Evolutionary conservation across 2,329 filamentous ascomycete genomes (phyloP), one percentile per base, ranked within the genome.

Genomic region (Sclerotinia subarctica): DNA sequence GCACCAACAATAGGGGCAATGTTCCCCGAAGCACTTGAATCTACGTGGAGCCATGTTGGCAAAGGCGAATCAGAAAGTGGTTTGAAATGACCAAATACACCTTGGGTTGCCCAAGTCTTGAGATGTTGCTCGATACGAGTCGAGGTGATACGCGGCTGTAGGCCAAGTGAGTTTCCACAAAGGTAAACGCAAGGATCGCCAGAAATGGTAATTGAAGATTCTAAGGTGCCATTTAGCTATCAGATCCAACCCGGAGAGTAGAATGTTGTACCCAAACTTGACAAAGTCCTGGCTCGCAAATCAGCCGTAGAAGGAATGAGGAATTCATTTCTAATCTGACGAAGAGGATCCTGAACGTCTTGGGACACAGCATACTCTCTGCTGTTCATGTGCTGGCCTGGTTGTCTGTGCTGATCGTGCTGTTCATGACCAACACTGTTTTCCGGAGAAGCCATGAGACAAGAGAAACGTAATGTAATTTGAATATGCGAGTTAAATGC

Each of bases 111-210:
- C 91, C 91, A 94, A 35, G 90, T 90, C 49, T 85, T 82, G 42
- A 94, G 83, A 75, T 93, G 92, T 66, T 88, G 84, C 69, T 86
- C 82, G 73, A 94, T 83, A 68, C 91, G 89, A 51, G 83, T 82
- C 51, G 83, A 82, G 1, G 88, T 90, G 67, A 84, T 82, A 70
- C 83, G 85, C 56, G 91, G 91, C 76, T 94, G 91, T 21, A 93
- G 82, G 32, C 91, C 91, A 5, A 94, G 82, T 0, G 90, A 93
- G 78, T 94, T 94, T 51, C 91, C 91, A 75, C 90, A 93, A 53
- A 94, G 83, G 75, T 94, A 94, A 69, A 90, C 87, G 51, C 67
- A 71, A 19, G 69, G 54, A 56, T 74, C 73, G 68, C 60, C 60
- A 69, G 72, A 70, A 60, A 70, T 68, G 13, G 69, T 62, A 63